Conservation (phyloP, 306 rosid genomes). For the Trifolium subterraneum region DNA sequence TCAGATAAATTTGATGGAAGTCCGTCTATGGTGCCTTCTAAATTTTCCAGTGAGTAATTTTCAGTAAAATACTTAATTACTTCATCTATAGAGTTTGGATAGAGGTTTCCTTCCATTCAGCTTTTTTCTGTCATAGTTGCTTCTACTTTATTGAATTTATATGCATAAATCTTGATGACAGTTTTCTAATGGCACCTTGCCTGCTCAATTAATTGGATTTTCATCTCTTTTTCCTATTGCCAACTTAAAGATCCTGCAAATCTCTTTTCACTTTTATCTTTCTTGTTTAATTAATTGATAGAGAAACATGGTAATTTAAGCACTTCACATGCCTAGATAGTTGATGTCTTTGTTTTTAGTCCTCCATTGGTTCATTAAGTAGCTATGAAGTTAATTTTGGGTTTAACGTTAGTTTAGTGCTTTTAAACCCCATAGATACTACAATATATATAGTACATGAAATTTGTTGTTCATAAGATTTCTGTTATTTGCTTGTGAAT, state of each 20-base stretch:
- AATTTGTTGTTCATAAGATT: neutral
- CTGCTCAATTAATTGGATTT: neutral
- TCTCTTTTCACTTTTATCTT: neutral
- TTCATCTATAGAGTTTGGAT: neutral
- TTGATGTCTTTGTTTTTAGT: neutral
- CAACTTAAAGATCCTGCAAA: conserved; percentile 13
- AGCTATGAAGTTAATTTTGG: neutral
- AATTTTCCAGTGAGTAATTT: conserved; percentile 43
- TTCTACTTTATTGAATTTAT: conserved; percentile 24
- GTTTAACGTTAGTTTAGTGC: conserved; percentile 26
- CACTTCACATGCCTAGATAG: neutral
- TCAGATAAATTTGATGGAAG: conserved; percentile 43
- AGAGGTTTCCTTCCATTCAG: conserved; percentile 11
- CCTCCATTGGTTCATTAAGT: conserved; percentile 12
- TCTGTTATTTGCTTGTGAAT: conserved; percentile 27
- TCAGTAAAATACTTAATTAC: conserved; percentile 32
- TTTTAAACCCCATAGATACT: conserved; percentile 18
- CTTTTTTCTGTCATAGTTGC: conserved; percentile 21
- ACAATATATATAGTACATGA: neutral
- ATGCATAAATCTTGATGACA: conserved; percentile 16
- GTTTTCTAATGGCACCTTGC: conserved; percentile 7
- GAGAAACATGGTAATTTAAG: neutral
- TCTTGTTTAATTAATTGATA: neutral
- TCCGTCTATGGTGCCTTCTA: conserved; percentile 39
- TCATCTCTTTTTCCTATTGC: neutral